Percentiles rank a stretch among this genome's conserved stretches.
These are phyloP conservation scores for Komagataella populi DNA, from an alignment of 805 yeast species.

Conservation along the genomic window DNA sequence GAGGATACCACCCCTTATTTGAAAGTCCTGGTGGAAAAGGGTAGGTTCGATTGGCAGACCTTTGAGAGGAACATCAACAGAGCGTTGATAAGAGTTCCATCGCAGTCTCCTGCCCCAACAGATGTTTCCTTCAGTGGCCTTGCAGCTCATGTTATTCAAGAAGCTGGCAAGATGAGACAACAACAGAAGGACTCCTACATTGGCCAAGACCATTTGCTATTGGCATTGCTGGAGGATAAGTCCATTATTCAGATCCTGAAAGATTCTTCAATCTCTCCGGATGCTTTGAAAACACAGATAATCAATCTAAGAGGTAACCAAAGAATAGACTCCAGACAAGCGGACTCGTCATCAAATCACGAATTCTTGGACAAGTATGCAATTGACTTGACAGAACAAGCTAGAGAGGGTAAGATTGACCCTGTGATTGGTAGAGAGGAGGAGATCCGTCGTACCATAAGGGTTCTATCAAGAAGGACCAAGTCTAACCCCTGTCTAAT, in stretches of 20 bases:
- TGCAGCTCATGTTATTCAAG: conserved; percentile 60
- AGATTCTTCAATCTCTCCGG: conserved; percentile 54
- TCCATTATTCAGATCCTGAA: conserved; percentile 60
- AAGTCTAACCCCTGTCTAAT: conserved; percentile 93
- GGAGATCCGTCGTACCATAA: conserved; percentile 88
- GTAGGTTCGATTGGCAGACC: conserved; percentile 73
- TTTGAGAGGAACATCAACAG: conserved; percentile 74
- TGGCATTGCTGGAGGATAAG: conserved; percentile 74
- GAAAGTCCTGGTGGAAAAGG: conserved; percentile 73
- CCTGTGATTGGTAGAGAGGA: conserved; percentile 99
- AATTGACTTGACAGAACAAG: conserved; percentile 84
- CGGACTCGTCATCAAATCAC: conserved; percentile 75
- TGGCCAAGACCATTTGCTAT: conserved; percentile 87
- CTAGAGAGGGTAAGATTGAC: conserved; percentile 88
- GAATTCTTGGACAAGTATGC: conserved; percentile 89
- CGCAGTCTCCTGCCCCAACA: conserved; percentile 81
- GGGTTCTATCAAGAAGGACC: conserved; percentile 93
- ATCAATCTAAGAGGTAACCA: conserved; percentile 77
- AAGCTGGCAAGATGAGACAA: conserved; percentile 64
- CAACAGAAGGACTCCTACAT: conserved; percentile 85
- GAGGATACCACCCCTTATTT: conserved; percentile 46
- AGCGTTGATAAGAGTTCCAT: conserved; percentile 71
- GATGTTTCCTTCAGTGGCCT: conserved; percentile 66
- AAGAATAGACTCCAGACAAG: conserved; percentile 84
- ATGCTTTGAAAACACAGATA: conserved; percentile 66